Evolutionary conservation across 2,329 filamentous ascomycete species (phyloP).

Genomic region (Domatiomyces catenatus): DNA sequence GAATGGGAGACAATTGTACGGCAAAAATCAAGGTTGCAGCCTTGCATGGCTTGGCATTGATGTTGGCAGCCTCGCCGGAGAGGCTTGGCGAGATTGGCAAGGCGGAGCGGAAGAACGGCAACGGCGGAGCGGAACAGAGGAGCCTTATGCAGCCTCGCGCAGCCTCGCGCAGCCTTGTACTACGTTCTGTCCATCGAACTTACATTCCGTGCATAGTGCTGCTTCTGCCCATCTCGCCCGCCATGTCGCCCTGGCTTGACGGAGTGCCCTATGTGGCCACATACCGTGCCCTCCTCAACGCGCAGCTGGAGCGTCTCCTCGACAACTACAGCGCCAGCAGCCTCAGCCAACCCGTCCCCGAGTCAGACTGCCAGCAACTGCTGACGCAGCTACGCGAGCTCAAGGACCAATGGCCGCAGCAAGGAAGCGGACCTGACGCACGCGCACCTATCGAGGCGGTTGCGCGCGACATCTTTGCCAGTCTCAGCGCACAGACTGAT

Average conservation of each 20-base stretch:
- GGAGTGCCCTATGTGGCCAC: conserved; percentile 9
- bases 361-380: conserved; percentile 14
- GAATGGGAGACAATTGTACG: conserved; percentile 33
- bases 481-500: conserved; percentile 54
- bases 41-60: background rate
- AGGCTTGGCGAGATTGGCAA: background rate
- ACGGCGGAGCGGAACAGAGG: background rate
- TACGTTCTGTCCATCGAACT: background rate
- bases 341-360: conserved; percentile 5
- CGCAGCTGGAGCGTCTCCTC: conserved; percentile 4
- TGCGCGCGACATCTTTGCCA: conserved; percentile 64
- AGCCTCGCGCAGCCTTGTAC: background rate
- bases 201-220: background rate
- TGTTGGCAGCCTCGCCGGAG: background rate
- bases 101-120: too few species aligned
- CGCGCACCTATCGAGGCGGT: conserved; percentile 58
- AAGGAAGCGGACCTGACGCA: background rate
- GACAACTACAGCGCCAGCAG: conserved; percentile 5
- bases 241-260: conserved; percentile 8
- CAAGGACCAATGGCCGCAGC: background rate
- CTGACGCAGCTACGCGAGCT: conserved; percentile 5
- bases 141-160: background rate
- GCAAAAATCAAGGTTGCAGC: conserved; percentile 9
- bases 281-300: conserved; percentile 12
- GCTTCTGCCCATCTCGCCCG: background rate